These are phyloP conservation scores for Aspergillus floridensis DNA, from an alignment of 2,329 filamentous ascomycete genomes.

Conservation along the genomic window DNA sequence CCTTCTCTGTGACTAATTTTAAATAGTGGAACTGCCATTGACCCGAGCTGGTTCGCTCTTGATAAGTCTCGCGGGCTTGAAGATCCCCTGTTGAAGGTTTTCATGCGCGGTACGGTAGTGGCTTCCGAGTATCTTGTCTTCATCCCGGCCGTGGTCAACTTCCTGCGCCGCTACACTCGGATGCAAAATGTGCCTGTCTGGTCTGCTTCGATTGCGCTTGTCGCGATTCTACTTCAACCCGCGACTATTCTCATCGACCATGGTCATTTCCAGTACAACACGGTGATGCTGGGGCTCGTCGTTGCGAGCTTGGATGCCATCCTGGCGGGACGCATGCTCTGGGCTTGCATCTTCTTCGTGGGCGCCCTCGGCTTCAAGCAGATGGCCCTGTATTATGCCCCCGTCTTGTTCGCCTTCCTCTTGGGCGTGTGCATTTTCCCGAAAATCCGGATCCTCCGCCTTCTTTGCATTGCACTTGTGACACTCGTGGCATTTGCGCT, in stretches of 20 bases:
- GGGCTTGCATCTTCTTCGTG: slow-evolving; percentile 93
- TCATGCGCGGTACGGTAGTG: slow-evolving; percentile 90
- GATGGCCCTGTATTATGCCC: slow-evolving; percentile 97
- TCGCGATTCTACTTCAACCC: slow-evolving; percentile 89
- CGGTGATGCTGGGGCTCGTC: slow-evolving; percentile 92
- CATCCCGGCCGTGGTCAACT: slow-evolving; percentile 79
- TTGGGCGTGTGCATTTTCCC: slow-evolving; percentile 83
- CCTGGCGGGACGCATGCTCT: slow-evolving; percentile 77
- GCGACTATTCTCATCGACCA: slow-evolving; percentile 89
- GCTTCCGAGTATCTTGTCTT: slow-evolving; percentile 89
- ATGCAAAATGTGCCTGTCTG: slow-evolving; percentile 74
- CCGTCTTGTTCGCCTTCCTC: slow-evolving; percentile 86
- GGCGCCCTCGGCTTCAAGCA: slow-evolving; percentile 95
- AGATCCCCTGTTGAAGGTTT: slow-evolving; percentile 78
- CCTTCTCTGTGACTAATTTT: slow-evolving; percentile 15
- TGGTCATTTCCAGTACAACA: slow-evolving; percentile 97
- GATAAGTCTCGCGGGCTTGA: slow-evolving; percentile 78
- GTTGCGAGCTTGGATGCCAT: slow-evolving; percentile 85
- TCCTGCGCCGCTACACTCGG: slow-evolving; percentile 76
- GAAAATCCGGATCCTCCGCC: slow-evolving; percentile 62
- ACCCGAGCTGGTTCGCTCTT: slow-evolving; percentile 84
- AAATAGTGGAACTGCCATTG: slow-evolving; percentile 66
- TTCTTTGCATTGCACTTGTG: slow-evolving; percentile 71
- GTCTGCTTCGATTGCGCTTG: slow-evolving; percentile 79
- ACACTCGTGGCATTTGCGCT: slow-evolving; percentile 72